Percentiles rank a stretch among this genome's conserved stretches.
phyloP scores from a whole-genome alignment of 305 asterid genomes.

The Fraxinus latifolia region DNA sequence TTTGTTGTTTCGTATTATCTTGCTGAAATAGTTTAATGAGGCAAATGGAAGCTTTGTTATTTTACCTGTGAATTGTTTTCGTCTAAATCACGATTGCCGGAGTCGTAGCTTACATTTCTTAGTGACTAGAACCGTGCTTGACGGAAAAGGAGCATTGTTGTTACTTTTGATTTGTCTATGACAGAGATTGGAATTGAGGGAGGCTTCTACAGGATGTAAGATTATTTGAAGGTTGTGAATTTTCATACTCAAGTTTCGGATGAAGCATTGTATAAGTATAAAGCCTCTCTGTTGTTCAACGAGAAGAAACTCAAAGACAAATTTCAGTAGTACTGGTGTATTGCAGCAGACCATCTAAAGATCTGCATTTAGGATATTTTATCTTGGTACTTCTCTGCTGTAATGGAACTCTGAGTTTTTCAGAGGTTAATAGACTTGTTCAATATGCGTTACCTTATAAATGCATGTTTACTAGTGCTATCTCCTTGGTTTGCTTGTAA shows the following conservation, averaged over 20 bases:
- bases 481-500: constrained; percentile 26
- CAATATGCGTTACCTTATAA: constrained; percentile 28
- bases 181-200: constrained; percentile 44
- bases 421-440: constrained; percentile 33
- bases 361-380: constrained; percentile 26
- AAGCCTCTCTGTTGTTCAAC: constrained; percentile 25
- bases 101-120: constrained; percentile 24
- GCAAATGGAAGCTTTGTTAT: constrained; percentile 2
- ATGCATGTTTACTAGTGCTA: constrained; percentile 30
- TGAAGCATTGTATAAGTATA: constrained; percentile 33
- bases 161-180: constrained; percentile 37
- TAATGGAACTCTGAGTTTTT: constrained; percentile 34
- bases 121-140: constrained; percentile 24
- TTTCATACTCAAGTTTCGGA: constrained; percentile 30
- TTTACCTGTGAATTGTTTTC: constrained; percentile 20
- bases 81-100: constrained; percentile 14
- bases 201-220: constrained; percentile 45
- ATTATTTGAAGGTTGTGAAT: constrained; percentile 32
- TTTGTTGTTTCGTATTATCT: neutral
- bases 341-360: constrained; percentile 27
- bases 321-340: constrained; percentile 22
- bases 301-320: constrained; percentile 21
- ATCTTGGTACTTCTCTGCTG: constrained; percentile 39
- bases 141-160: constrained; percentile 32
- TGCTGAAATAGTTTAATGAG: neutral